Percentiles rank a stretch among this genome's conserved stretches.
Evolutionary conservation across 1,139 yeast genomes (phyloP).

Genomic region (Candida dubliniensis): DNA sequence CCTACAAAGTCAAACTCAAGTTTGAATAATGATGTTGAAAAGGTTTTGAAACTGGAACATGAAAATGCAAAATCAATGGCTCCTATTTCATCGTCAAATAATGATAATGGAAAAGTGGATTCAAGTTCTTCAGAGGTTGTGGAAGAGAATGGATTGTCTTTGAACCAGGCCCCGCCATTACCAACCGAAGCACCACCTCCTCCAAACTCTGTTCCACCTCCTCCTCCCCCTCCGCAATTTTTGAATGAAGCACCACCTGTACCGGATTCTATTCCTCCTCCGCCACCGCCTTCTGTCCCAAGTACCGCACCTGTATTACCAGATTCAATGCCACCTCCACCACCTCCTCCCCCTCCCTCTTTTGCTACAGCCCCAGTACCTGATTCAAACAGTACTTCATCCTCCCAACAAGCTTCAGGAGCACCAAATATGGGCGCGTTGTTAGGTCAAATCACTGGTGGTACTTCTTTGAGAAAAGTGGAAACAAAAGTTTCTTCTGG

Average conservation of each 20-base stretch:
- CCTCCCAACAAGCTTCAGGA: conserved; percentile 25
- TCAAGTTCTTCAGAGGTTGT: conserved; percentile 5
- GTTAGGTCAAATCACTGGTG: conserved; percentile 58
- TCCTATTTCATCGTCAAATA: conserved; percentile 8
- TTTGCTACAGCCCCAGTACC: too few species aligned
- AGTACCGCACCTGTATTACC: conserved; percentile 15
- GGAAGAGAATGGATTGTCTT: conserved; percentile 5
- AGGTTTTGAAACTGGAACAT: conserved; percentile 15
- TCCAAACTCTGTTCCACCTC: conserved; percentile 16
- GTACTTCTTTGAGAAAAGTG: conserved; percentile 50
- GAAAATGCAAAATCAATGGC: conserved; percentile 7
- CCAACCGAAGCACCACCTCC: conserved; percentile 6
- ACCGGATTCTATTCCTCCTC: conserved; percentile 16
- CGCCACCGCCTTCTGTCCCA: conserved; percentile 16
- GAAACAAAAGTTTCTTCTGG: conserved; percentile 47
- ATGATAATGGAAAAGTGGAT: conserved; percentile 11
- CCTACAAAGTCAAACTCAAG: conserved; percentile 21
- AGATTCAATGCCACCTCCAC: conserved; percentile 16
- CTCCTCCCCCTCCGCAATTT: conserved; percentile 14
- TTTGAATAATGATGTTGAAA: conserved; percentile 7
- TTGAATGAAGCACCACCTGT: conserved; percentile 14
- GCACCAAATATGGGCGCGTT: conserved; percentile 46
- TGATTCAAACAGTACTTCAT: conserved; percentile 19
- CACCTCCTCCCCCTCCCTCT: conserved; percentile 19
- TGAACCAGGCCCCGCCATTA: not conserved